Conservation (phyloP, 2,329 filamentous ascomycete species). For the Cordyceps tenuipes region DNA sequence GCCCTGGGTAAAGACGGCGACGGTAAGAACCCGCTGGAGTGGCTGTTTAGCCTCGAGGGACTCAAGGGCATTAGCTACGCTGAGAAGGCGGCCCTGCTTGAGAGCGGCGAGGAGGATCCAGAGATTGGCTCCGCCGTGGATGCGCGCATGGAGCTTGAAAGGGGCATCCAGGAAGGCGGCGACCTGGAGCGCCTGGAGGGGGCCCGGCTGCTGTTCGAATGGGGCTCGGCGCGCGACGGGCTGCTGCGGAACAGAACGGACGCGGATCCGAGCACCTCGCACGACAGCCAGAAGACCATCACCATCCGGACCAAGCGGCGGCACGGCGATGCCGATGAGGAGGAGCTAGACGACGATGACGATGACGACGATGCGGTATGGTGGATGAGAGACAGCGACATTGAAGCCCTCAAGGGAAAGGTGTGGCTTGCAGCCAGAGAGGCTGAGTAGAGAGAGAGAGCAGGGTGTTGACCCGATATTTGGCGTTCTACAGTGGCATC, state of each 20-base stretch:
- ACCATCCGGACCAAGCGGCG: constrained; percentile 12
- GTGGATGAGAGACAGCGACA: constrained; percentile 48
- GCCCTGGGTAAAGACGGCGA: constrained; percentile 49
- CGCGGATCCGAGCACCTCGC: constrained; percentile 13
- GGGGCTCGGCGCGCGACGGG: constrained; percentile 38
- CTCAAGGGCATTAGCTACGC: constrained; percentile 51
- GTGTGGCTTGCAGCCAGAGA: constrained; percentile 42
- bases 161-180: constrained; percentile 32
- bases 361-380: constrained; percentile 28
- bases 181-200: constrained; percentile 40
- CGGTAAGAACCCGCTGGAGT: constrained; percentile 50
- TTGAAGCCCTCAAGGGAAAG: constrained; percentile 47
- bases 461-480: background rate
- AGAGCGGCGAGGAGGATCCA: constrained; percentile 39
- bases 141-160: constrained; percentile 57
- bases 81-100: constrained; percentile 57
- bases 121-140: constrained; percentile 54
- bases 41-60: constrained; percentile 60
- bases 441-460: constrained; percentile 19
- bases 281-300: constrained; percentile 29
- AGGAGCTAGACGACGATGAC: constrained; percentile 17
- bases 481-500: background rate
- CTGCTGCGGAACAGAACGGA: constrained; percentile 17
- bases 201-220: constrained; percentile 46
- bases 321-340: constrained; percentile 18